Conservation (phyloP, 2,329 filamentous ascomycete genomes). For the Endocalyx cinctus region DNA sequence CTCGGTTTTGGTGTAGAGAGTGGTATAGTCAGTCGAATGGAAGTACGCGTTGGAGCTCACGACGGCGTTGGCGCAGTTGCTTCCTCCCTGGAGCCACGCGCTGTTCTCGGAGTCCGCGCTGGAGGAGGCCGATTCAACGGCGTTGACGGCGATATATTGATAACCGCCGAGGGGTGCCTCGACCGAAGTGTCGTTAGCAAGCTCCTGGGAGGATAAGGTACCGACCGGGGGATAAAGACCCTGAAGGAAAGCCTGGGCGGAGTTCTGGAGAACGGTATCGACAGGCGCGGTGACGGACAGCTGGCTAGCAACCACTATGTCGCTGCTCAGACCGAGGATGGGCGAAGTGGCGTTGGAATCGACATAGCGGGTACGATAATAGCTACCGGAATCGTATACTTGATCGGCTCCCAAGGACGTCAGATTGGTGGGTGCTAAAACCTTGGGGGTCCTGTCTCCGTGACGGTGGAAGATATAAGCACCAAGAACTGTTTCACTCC, state of each 20-base stretch:
- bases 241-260: conserved; percentile 76
- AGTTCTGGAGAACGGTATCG: conserved; percentile 75
- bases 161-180: conserved; percentile 71
- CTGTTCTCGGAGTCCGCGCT: conserved; percentile 50
- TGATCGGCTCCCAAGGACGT: conserved; percentile 77
- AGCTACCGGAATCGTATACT: conserved; percentile 66
- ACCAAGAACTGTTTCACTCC: conserved; percentile 68
- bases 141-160: conserved; percentile 74
- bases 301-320: conserved; percentile 65
- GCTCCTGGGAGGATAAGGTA: conserved; percentile 47
- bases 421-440: conserved; percentile 63
- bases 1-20: conserved; percentile 44
- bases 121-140: conserved; percentile 51
- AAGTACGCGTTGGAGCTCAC: conserved; percentile 53
- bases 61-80: conserved; percentile 51
- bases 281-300: conserved; percentile 67
- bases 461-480: conserved; percentile 87
- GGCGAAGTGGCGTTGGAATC: conserved; percentile 50
- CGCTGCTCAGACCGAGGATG: conserved; percentile 62
- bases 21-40: conserved; percentile 39
- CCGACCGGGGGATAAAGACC: conserved; percentile 79
- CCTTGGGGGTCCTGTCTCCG: conserved; percentile 81
- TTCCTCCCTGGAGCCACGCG: conserved; percentile 55
- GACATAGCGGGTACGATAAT: conserved; percentile 76
- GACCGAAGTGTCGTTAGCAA: conserved; percentile 66